Evolutionary conservation across 305 asterid species (phyloP), one percentile per base, ranked within the genome.

Genomic region (Ilex paraguariensis): DNA sequence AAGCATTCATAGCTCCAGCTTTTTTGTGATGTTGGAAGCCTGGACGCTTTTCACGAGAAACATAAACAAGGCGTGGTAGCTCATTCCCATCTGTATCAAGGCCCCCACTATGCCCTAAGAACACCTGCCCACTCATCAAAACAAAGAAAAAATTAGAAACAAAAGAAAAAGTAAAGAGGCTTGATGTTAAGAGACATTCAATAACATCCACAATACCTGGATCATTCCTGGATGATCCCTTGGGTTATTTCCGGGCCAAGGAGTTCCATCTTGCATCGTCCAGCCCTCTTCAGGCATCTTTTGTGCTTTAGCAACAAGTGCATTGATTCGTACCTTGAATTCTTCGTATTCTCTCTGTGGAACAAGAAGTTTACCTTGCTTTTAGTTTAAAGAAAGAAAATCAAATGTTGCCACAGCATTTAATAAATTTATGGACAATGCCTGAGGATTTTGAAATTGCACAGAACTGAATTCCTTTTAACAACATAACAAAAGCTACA

Each of bases 11-110:
- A 60, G 98, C 91, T 74, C 96, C 98, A 31, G 96, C 98, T 87
- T 91, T 91, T 90, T 91, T 91, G 87, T 91, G 98, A 84, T 91
- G 98, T 70, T 91, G 96, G 73, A 88, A 91, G 72, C 98, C 96
- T 12, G 96, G 98, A 59, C 95, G 95, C 69, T 91, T 91, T 81
- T 91, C 98, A 77, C 96, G 96, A 70, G 98, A 91, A 73, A 91
- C 98, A 81, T 91, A 91, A 66, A 91, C 96, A 72, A 91, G 70
- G 61, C 96, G 91, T 58, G 98, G 96, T 64, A 91, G 93, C 77
- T 84, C 98, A 72, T 88, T 88, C 66, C 98, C 98, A 72, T 88
- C 96, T 0, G 88, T 86, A 70, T 91, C 96, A 59, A 86, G 81
- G 65, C 94, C 96, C 57, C 96, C 95, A 53, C 94, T 91, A 66